Conservation (phyloP, 2,329 filamentous ascomycete genomes). For the Aspergillus hortae region DNA sequence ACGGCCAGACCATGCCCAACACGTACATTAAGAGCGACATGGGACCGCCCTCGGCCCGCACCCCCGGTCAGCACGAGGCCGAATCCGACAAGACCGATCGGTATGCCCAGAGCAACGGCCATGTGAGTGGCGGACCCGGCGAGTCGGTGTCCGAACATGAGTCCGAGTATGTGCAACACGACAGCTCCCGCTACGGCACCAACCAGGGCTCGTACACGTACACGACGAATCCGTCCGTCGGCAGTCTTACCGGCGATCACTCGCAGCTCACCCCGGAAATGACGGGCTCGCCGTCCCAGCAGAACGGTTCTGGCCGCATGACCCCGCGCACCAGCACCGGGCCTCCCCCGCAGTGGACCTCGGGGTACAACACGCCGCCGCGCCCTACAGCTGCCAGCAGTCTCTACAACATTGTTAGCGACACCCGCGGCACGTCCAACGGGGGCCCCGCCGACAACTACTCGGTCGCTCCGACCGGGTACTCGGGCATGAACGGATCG, state of each 20-base stretch:
- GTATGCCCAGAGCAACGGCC: constrained; percentile 56
- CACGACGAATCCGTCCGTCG: constrained; percentile 61
- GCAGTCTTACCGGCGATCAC: constrained; percentile 67
- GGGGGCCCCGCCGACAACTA: constrained; percentile 68
- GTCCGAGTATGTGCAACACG: constrained; percentile 82
- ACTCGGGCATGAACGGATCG: constrained; percentile 64
- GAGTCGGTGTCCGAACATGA: constrained; percentile 68
- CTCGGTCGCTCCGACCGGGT: constrained; percentile 54
- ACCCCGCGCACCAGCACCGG: constrained; percentile 77
- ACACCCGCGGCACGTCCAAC: constrained; percentile 65
- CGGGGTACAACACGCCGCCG: constrained; percentile 76
- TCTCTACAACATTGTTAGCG: constrained; percentile 85
- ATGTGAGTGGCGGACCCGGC: constrained; percentile 53
- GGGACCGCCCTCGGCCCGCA: constrained; percentile 70
- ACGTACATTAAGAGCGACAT: constrained; percentile 81
- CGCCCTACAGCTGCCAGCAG: constrained; percentile 69
- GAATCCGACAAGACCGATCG: constrained; percentile 69
- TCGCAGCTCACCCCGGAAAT: constrained; percentile 77
- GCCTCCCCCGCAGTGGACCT: constrained; percentile 69
- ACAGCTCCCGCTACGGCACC: constrained; percentile 65
- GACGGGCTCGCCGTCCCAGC: constrained; percentile 74
- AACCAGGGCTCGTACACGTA: constrained; percentile 76
- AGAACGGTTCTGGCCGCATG: constrained; percentile 75
- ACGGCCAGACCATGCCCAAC: constrained; percentile 52
- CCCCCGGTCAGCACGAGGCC: constrained; percentile 54